Percentiles rank a stretch among this genome's conserved stretches.
phyloP scores from a whole-genome alignment of 2,329 filamentous ascomycete species.

The Shiraia sp. region DNA sequence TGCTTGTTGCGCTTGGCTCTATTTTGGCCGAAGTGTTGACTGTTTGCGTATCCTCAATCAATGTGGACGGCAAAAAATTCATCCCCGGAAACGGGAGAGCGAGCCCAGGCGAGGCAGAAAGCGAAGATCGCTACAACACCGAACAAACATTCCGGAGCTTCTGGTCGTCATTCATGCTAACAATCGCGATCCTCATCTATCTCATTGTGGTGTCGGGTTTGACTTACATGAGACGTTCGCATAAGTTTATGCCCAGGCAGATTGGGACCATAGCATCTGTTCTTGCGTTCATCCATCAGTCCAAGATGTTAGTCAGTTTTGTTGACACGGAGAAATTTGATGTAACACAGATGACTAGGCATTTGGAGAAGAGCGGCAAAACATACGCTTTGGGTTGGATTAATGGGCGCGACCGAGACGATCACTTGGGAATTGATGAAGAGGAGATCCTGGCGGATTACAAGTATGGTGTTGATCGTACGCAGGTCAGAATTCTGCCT shows the following conservation, averaged over 20 bases:
- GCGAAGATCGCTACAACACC: constrained; percentile 34
- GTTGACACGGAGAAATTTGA: constrained; percentile 69
- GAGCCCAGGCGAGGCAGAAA: constrained; percentile 12
- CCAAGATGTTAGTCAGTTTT: constrained; percentile 77
- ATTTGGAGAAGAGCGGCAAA: constrained; percentile 64
- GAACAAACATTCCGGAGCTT: constrained; percentile 62
- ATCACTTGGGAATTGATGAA: constrained; percentile 77
- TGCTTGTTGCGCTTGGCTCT: constrained; percentile 70
- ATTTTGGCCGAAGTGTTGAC: constrained; percentile 75
- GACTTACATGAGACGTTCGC: constrained; percentile 65
- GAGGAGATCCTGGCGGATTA: constrained; percentile 70
- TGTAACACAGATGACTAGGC: constrained; percentile 63
- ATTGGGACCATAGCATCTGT: constrained; percentile 78
- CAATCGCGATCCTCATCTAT: constrained; percentile 67
- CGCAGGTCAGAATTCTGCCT: constrained; percentile 33
- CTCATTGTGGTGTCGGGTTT: constrained; percentile 63
- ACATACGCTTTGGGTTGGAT: constrained; percentile 81
- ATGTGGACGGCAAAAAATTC: constrained; percentile 67
- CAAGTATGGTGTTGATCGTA: constrained; percentile 60
- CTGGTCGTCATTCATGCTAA: constrained; percentile 65
- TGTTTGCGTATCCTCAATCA: constrained; percentile 68
- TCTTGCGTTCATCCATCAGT: constrained; percentile 77
- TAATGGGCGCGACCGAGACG: constrained; percentile 69
- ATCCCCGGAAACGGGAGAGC: constrained; percentile 40
- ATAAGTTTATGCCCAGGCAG: constrained; percentile 75